Conservation (phyloP, 352 stramenopile genomes). For the Detonula confervacea region DNA sequence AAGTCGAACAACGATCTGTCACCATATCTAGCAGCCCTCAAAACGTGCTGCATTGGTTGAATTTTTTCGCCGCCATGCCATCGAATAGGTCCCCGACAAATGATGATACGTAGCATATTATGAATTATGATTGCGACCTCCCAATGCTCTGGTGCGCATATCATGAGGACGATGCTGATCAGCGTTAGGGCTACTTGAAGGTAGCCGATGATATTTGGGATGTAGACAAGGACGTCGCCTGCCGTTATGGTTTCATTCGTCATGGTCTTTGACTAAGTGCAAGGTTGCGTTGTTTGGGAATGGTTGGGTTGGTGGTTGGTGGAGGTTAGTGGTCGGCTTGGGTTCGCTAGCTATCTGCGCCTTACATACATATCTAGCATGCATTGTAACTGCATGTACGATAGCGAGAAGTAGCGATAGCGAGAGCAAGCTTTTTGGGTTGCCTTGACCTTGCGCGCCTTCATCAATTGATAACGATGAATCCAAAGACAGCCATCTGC, state of each 20-base stretch:
- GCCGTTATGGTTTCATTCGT: slow-evolving; percentile 34
- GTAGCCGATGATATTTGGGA: slow-evolving; percentile 97
- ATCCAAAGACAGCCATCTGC: too few relatives aligned
- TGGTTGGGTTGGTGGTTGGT: not conserved
- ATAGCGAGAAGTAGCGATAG: too few relatives aligned
- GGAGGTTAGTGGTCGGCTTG: too few relatives aligned
- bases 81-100: slow-evolving; percentile 98
- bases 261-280: not conserved
- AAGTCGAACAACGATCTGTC: slow-evolving; percentile 41
- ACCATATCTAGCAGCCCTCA: slow-evolving; percentile 98
- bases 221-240: slow-evolving; percentile 88
- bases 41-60: slow-evolving; percentile 95
- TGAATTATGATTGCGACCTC: slow-evolving; percentile 59
- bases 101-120: slow-evolving; percentile 90
- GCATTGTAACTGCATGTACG: too few relatives aligned
- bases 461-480: too few relatives aligned
- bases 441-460: too few relatives aligned
- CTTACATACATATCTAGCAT: too few relatives aligned
- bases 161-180: slow-evolving; percentile 87
- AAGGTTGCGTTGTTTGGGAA: not conserved
- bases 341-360: too few relatives aligned
- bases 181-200: slow-evolving; percentile 89
- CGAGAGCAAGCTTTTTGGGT: too few relatives aligned
- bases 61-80: slow-evolving; percentile 94
- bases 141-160: slow-evolving; percentile 50